phyloP scores from a whole-genome alignment of 805 yeast species.

The Saturnispora bothae region DNA sequence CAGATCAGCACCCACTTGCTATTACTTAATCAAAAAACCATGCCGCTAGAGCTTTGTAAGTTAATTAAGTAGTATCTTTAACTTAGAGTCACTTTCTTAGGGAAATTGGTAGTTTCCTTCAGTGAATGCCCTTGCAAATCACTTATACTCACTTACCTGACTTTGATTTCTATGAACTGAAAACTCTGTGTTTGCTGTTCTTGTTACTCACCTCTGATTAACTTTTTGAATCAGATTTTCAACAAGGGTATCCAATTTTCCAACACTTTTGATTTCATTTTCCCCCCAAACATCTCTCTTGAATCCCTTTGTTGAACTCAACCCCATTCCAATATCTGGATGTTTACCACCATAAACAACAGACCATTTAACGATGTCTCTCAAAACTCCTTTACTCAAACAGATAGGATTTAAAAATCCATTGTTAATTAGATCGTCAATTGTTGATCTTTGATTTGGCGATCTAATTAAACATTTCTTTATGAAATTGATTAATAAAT shows the following conservation, averaged over 20 bases:
- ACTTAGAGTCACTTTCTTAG: too few relatives aligned
- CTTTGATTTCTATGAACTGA: too few relatives aligned
- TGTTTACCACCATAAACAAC: slow-evolving; percentile 57
- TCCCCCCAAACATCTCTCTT: not conserved
- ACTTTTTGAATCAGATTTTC: slow-evolving; percentile 9
- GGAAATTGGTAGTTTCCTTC: too few relatives aligned
- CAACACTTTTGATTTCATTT: slow-evolving; percentile 3
- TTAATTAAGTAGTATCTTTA: too few relatives aligned
- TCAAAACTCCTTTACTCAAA: slow-evolving; percentile 54
- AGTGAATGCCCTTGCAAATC: too few relatives aligned
- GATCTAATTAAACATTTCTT: slow-evolving; percentile 61
- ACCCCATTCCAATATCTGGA: slow-evolving; percentile 13
- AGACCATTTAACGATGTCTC: slow-evolving; percentile 66
- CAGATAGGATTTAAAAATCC: slow-evolving; percentile 67
- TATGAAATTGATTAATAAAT: slow-evolving; percentile 53
- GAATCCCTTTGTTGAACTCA: not conserved
- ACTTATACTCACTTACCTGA: too few relatives aligned
- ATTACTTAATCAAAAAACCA: too few relatives aligned
- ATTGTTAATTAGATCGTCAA: slow-evolving; percentile 46
- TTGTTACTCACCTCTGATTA: slow-evolving; percentile 1
- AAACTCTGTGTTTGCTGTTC: too few relatives aligned
- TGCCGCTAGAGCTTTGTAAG: too few relatives aligned
- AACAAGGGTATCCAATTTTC: slow-evolving; percentile 8
- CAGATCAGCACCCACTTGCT: too few relatives aligned
- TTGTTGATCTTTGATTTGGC: slow-evolving; percentile 57